Conservation (phyloP, 2,329 filamentous ascomycete genomes). For the Aspergillus candidus region DNA sequence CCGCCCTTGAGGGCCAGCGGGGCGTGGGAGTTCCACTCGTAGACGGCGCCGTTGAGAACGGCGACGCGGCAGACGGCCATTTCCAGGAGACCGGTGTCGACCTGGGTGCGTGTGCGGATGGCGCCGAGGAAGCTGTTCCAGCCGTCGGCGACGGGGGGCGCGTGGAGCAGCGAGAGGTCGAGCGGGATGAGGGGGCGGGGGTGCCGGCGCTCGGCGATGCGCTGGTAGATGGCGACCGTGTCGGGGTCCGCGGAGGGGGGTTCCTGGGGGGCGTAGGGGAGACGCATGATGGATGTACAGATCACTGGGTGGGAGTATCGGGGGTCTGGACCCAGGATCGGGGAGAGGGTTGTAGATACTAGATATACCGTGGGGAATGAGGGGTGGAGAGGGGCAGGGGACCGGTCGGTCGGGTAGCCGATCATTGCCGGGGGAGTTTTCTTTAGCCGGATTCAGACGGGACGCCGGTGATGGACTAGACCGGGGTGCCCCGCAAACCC, state of each 20-base stretch:
- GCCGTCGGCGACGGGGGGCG: conserved; percentile 67
- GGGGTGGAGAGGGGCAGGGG: too few relatives aligned
- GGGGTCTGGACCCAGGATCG: too few relatives aligned
- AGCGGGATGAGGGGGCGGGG: conserved; percentile 67
- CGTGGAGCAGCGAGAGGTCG: conserved; percentile 71
- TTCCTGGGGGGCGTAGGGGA: conserved; percentile 30
- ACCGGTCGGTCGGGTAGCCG: too few relatives aligned
- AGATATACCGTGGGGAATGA: too few relatives aligned
- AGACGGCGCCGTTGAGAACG: conserved; percentile 71
- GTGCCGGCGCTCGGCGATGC: conserved; percentile 59
- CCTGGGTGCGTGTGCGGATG: conserved; percentile 47
- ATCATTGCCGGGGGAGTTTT: too few relatives aligned
- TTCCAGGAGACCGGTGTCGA: conserved; percentile 56
- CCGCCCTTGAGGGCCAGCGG: conserved; percentile 51
- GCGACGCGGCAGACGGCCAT: conserved; percentile 75
- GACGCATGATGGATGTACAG: conserved; percentile 23
- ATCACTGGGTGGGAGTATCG: too few relatives aligned
- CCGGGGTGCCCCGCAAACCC: too few relatives aligned
- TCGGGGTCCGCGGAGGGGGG: conserved; percentile 19
- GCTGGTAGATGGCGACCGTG: conserved; percentile 50
- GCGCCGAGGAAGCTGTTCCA: conserved; percentile 54
- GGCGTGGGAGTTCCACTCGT: conserved; percentile 77
- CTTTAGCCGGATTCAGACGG: too few relatives aligned
- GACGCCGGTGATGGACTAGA: too few relatives aligned
- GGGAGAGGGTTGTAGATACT: too few relatives aligned